These are phyloP conservation scores for Neurospora sp. DNA, from an alignment of 2,329 filamentous ascomycete genomes.

Conservation along the genomic window DNA sequence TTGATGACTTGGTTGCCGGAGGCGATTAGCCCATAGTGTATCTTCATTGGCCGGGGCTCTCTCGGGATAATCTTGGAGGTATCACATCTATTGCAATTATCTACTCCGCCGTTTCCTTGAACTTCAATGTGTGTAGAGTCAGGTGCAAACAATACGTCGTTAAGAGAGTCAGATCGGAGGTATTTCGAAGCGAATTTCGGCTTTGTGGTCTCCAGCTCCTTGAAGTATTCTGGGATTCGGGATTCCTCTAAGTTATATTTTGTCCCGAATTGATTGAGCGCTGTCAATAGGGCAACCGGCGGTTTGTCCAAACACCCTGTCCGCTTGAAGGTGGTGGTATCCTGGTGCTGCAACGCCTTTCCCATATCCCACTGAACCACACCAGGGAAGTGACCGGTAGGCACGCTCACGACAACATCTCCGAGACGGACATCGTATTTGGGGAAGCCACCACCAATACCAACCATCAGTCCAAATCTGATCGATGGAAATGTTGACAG, in stretches of 20 bases:
- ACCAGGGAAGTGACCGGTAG: conserved; percentile 8
- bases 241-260: background rate
- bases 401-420: conserved; percentile 22
- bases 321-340: background rate
- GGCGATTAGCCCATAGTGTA: too few relatives aligned
- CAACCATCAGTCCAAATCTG: conserved; percentile 24
- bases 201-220: too few relatives aligned
- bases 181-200: too few relatives aligned
- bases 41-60: too few relatives aligned
- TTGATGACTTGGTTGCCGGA: too few relatives aligned
- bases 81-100: background rate
- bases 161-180: too few relatives aligned
- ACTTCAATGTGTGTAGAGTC: too few relatives aligned
- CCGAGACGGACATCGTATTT: conserved; percentile 28
- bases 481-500: conserved; percentile 22
- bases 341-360: conserved; percentile 1
- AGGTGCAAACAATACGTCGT: too few relatives aligned
- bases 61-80: too few relatives aligned
- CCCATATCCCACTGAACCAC: conserved; percentile 22
- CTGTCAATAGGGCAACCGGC: background rate
- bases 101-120: too few relatives aligned
- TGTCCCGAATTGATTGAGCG: background rate
- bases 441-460: conserved; percentile 27
- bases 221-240: too few relatives aligned
- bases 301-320: conserved; percentile 1